Evolutionary conservation across 2,329 filamentous ascomycete genomes (phyloP), one percentile per base, ranked within the genome.

Genomic region (Colletotrichum tropicicola): DNA sequence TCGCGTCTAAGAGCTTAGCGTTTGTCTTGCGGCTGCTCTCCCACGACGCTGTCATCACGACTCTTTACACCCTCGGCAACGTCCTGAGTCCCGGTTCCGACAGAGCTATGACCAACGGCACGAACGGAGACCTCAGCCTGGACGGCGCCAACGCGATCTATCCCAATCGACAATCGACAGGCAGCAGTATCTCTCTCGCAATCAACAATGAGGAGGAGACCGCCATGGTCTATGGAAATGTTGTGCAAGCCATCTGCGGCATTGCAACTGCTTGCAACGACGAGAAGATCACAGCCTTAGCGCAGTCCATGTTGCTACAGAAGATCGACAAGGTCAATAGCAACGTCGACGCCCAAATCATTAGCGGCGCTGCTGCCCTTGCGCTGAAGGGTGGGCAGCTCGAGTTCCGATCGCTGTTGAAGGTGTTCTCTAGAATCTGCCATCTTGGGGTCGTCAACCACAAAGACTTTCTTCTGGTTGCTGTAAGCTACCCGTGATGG

Each of bases 221-320:
- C 2, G 88, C 89, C 5, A 81, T 89, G 28, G 90, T 94, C 0
- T 94, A 97, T 74, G 88, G 89, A 35, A 97, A 95, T 68, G 91
- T 98, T n/a, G 89, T 98, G n/a, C 91, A 97, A 73, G 93, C 95
- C 0, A 95, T 99, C 66, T 95, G 97, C 61, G 90, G 90, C n/a
- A 93, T 99, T 74, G 93, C 96, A 1, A 88, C 86, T 21, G 90
- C 88, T 61, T 94, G 91, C 74, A 87, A 91, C 49, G 94, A 99
- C 72, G 90, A 93, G 65, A 97, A 98, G 79, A 97, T 99, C 57
- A 96, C 92, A 6, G 94, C 94, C 5, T 83, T 99, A 55, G 95
- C 94, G 3, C 92, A 98, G 71, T 97, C 94, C 1, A 98, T 99
- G 90, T 87, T 99, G 23, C 80, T 97, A n/a, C 96, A 99, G 74